phyloP scores from a whole-genome alignment of 2,329 filamentous ascomycete species.

The Chaetothyriales sp. region DNA sequence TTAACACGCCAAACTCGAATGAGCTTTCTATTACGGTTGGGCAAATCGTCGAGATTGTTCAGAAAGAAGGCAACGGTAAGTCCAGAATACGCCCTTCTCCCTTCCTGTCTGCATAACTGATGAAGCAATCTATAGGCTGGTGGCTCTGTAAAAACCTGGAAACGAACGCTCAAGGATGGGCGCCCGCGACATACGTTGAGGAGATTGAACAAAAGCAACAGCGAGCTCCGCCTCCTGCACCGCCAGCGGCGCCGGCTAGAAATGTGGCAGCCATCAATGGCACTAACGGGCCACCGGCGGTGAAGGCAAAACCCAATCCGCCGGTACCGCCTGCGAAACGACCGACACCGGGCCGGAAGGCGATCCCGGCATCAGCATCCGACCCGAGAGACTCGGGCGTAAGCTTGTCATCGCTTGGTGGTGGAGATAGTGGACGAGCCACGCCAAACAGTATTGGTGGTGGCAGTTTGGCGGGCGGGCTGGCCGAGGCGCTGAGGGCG shows the following conservation, averaged over 20 bases:
- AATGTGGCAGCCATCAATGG: slow-evolving; percentile 36
- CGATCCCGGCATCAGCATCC: slow-evolving; percentile 43
- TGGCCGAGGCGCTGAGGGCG: slow-evolving; percentile 64
- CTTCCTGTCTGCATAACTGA: slow-evolving; percentile 3
- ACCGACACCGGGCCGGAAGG: slow-evolving; percentile 56
- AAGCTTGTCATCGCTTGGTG: slow-evolving; percentile 25
- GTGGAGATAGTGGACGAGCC: slow-evolving; percentile 46
- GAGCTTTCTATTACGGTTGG: slow-evolving; percentile 68
- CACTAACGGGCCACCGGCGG: slow-evolving; percentile 24
- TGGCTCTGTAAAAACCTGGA: slow-evolving; percentile 71
- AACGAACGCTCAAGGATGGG: slow-evolving; percentile 68
- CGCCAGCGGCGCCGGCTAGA: slow-evolving; percentile 31
- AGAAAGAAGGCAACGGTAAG: slow-evolving; percentile 90
- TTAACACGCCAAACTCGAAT: slow-evolving; percentile 66
- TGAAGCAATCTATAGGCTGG: slow-evolving; percentile 52
- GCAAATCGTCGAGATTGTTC: slow-evolving; percentile 74
- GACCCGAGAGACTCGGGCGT: slow-evolving; percentile 49
- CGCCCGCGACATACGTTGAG: slow-evolving; percentile 85
- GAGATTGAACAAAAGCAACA: slow-evolving; percentile 48
- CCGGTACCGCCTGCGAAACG: slow-evolving; percentile 69
- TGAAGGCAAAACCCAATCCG: slow-evolving; percentile 51
- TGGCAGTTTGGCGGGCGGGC: slow-evolving; percentile 52
- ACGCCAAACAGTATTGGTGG: slow-evolving; percentile 46
- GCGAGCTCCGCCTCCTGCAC: slow-evolving; percentile 44
- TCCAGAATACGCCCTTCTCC: slow-evolving; percentile 4